Base-by-base conservation (phyloP, 2,329 filamentous ascomycete genomes). In the Amphichorda felina region DNA sequence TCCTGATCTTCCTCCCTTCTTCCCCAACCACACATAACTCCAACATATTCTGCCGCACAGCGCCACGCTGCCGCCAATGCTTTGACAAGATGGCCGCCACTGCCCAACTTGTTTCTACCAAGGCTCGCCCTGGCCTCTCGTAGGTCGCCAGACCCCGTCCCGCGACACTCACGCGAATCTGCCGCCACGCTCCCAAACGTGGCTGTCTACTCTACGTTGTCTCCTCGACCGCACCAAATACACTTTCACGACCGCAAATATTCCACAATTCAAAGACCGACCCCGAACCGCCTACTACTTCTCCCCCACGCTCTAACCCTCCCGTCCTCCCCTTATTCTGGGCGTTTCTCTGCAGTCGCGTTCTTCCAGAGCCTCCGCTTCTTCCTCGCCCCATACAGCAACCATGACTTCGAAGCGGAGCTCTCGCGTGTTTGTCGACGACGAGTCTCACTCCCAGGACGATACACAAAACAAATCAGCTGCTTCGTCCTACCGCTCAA, bases 381-480 rank as follows among this genome's bases (percentile, higher is more conserved):
- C 26, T 27, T 27, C 9, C 26, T 14, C 15, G 27, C 3, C 27
- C 8, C n/a, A 30, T n/a, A n/a, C 21, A 28, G 11, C 25, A 16
- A 36, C 15, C 15, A 50, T 45, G 44, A 36, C 48, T 19, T 48
- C 41, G 17, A 50, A 48, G 36, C 43, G 48, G 28, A 49, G 39
- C 28, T 46, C 47, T 8, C 44, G 45, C 13, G 39, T 40, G 11
- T 45, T 40, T 36, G 34, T 37, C 14, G 47, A 49, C 35, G 45
- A 50, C 35, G 40, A 45, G 24, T 30, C 31, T 6, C 25, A 19
- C 11, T n/a, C 10, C 11, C 25, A 19, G 3, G 25, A 28, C n/a
- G 15, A 13, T 3, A 35, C 16, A n/a, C 15, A 33, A 5, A 14
- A 16, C 13, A 30, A 27, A 28, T 27, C 24, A 33, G 25, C 25